These are phyloP conservation scores for Coriaria nepalensis DNA, from an alignment of 306 rosid genomes.

Conservation along the genomic window DNA sequence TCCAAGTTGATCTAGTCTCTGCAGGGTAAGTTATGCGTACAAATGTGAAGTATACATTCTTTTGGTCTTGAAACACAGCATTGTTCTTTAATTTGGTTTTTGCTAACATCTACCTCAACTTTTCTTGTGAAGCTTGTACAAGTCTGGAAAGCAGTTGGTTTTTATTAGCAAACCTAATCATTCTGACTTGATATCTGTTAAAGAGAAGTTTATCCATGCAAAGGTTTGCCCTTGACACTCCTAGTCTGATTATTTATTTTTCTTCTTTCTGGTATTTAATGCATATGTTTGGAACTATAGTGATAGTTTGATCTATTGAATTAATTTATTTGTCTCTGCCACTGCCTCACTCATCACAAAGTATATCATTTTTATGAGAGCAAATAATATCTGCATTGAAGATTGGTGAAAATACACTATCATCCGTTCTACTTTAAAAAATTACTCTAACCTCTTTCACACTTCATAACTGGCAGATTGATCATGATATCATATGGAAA, in stretches of 20 bases:
- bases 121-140: constrained; percentile 52
- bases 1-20: constrained; percentile 74
- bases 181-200: constrained; percentile 75
- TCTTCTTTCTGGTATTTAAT: not conserved
- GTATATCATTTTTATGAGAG: no score
- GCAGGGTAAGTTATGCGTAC: constrained; percentile 64
- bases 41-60: constrained; percentile 10
- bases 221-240: constrained; percentile 41
- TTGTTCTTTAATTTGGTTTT: constrained; percentile 11
- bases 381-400: no score
- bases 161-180: constrained; percentile 72
- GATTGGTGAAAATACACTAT: no score
- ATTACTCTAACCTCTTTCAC: no score
- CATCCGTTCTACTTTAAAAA: no score
- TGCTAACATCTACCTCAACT: constrained; percentile 23
- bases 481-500: no score
- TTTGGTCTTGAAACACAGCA: not conserved
- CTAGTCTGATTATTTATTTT: not conserved
- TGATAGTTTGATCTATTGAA: not conserved
- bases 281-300: not conserved
- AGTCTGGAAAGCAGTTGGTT: constrained; percentile 47
- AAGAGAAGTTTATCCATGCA: constrained; percentile 96
- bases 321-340: no score
- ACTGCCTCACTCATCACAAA: no score
- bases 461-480: no score